Evolutionary conservation across 208 protist species (phyloP), one percentile per base, ranked within the genome.

Genomic region (Trypanosoma boissoni): DNA sequence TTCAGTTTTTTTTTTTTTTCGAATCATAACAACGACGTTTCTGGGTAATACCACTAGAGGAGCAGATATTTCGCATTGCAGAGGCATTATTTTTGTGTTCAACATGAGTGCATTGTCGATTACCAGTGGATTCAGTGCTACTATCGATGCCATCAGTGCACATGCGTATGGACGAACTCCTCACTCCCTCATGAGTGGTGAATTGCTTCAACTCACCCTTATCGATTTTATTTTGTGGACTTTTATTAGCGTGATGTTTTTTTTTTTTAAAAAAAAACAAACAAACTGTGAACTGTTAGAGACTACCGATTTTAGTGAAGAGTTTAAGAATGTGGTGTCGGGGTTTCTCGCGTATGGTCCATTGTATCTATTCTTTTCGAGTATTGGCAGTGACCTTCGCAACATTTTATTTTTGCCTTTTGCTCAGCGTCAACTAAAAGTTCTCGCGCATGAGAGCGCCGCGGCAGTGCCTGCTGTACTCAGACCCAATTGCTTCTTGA

Each of bases 371-470:
- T 31, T 85, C 24, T 62, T 68, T 18, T 77, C 81, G 61, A 78
- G 85, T 34, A 55, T 91, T 50, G 77, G 63, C 54, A 74, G 77
- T 39, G 62, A 72, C 14, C 67, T 85, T 58, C 82, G 74, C 56
- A 86, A 87, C 56, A 78, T 69, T 36, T 76, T 91, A 64, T n/a
- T n/a, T n/a, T n/a, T n/a, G n/a, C n/a, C n/a, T n/a, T 80, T 75
- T 52, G 79, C 79, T 36, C 78, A 86, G 67, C 73, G 80, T 50
- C 60, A 70, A 20, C 72, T 79, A 10, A 58, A 54, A 45, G 53
- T 87, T 44, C 77, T 87, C 12, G 76, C 72, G 1, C 61, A 31
- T 37, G 76, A 76, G 21, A 87, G 85, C 64, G 59, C 29, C 34
- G 74, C 70, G 3, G 80, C 83, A 1, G 76, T 77, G 23, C 18